phyloP scores from a whole-genome alignment of 2,329 filamentous ascomycete species.

The Diaporthe helianthi region DNA sequence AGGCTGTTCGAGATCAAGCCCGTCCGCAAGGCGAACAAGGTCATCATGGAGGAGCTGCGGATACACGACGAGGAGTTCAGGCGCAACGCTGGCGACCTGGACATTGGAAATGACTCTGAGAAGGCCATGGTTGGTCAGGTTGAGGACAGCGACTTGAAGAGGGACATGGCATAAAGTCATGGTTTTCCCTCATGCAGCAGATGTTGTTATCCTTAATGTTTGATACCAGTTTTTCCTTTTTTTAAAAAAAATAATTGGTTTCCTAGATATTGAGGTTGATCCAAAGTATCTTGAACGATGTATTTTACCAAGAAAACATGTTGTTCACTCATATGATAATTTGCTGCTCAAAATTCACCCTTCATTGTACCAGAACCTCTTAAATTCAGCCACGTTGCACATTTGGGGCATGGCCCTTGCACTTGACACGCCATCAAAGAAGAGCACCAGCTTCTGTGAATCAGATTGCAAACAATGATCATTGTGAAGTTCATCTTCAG shows the following conservation, averaged over 20 bases:
- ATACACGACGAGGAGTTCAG: conserved; percentile 46
- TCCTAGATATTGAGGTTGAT: background rate
- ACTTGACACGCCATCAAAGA: no score
- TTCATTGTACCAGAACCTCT: no score
- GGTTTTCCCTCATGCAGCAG: background rate
- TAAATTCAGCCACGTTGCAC: no score
- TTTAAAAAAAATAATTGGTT: no score
- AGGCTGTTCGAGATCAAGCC: conserved; percentile 62
- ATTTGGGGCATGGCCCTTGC: no score
- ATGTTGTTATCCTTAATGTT: background rate
- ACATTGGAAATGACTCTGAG: conserved; percentile 38
- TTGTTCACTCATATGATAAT: background rate
- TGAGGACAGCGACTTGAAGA: conserved; percentile 34
- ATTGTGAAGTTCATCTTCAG: no score
- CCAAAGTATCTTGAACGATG: background rate
- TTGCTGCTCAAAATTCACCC: background rate
- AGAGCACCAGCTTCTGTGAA: no score
- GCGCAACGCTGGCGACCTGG: conserved; percentile 37
- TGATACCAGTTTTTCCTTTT: conserved; percentile 12
- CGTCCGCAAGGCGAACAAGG: conserved; percentile 50
- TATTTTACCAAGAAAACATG: background rate
- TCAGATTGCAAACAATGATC: no score
- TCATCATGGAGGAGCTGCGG: conserved; percentile 52
- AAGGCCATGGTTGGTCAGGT: conserved; percentile 39
- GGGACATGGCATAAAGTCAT: background rate